These are phyloP conservation scores for Cylindricascospora bacillispora DNA, from an alignment of 1,139 yeast genomes.

Conservation along the genomic window DNA sequence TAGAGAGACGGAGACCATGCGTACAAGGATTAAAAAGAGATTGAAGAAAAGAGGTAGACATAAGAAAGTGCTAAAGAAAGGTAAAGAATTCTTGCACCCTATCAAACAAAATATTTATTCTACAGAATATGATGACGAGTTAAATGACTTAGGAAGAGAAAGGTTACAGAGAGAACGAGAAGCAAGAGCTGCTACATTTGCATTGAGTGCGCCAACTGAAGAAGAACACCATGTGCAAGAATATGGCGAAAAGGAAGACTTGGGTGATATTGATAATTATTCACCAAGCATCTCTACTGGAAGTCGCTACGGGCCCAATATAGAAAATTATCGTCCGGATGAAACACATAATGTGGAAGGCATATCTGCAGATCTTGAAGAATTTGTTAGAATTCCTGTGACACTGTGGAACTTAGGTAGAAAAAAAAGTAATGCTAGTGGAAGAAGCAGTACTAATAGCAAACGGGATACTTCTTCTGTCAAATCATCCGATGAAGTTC, in stretches of 20 bases:
- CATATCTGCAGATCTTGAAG: neutral
- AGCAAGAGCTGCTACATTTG: slow-evolving; percentile 31
- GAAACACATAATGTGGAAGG: slow-evolving; percentile 1
- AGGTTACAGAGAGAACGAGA: slow-evolving; percentile 27
- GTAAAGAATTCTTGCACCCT: slow-evolving; percentile 14
- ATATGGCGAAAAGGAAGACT: slow-evolving; percentile 1
- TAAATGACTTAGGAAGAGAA: slow-evolving; percentile 26
- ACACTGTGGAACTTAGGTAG: neutral
- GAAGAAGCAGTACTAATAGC: neutral
- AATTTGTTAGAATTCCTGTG: no score
- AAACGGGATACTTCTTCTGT: slow-evolving; percentile 5
- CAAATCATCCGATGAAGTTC: slow-evolving; percentile 3
- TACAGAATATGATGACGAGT: slow-evolving; percentile 17
- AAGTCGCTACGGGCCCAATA: neutral
- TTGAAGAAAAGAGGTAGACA: slow-evolving; percentile 29
- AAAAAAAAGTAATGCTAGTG: slow-evolving; percentile 1
- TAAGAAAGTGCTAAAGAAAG: slow-evolving; percentile 9
- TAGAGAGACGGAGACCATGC: slow-evolving; percentile 31
- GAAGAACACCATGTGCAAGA: slow-evolving; percentile 7
- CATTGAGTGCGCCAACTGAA: slow-evolving; percentile 17
- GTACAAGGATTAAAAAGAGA: slow-evolving; percentile 34
- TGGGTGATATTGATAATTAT: slow-evolving; percentile 5
- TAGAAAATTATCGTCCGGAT: neutral
- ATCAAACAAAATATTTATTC: slow-evolving; percentile 14
- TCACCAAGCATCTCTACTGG: slow-evolving; percentile 5